These are phyloP conservation scores for Leccinum subrobustum DNA, from an alignment of 1,284 basidiomycete species.

Conservation along the genomic window DNA sequence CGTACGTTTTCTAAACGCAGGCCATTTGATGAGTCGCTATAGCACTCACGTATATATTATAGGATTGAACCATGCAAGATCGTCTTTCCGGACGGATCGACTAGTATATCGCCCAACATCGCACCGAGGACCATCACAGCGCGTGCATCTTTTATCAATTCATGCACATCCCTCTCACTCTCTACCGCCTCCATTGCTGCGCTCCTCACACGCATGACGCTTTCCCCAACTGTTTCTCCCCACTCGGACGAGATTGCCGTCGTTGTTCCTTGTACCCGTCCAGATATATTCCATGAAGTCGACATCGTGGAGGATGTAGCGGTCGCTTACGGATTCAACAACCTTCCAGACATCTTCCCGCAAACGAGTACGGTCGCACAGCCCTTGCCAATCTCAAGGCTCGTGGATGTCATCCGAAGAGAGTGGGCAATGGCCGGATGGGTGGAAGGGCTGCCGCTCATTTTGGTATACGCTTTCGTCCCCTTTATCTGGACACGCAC, in stretches of 20 bases:
- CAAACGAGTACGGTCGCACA: constrained; percentile 95
- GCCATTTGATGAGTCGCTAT: neutral
- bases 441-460: constrained; percentile 93
- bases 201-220: constrained; percentile 78
- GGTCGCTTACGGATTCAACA: constrained; percentile 98
- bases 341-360: constrained; percentile 90
- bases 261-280: constrained; percentile 85
- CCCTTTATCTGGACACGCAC: neutral
- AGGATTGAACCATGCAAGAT: constrained; percentile 92
- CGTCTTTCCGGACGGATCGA: constrained; percentile 74
- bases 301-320: constrained; percentile 99
- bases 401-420: constrained; percentile 84
- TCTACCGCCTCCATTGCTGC: constrained; percentile 56
- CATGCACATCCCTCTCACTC: constrained; percentile 86
- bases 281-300: constrained; percentile 97
- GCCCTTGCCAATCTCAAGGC: constrained; percentile 86
- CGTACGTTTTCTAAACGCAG: constrained; percentile 49
- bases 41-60: constrained; percentile 9
- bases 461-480: constrained; percentile 59
- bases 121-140: constrained; percentile 72
- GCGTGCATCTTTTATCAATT: constrained; percentile 90
- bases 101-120: constrained; percentile 81
- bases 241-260: constrained; percentile 68
- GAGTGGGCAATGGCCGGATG: constrained; percentile 96
- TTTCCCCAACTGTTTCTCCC: constrained; percentile 46